phyloP scores from a whole-genome alignment of 1,284 basidiomycete genomes.

The Moniliella sp. region DNA sequence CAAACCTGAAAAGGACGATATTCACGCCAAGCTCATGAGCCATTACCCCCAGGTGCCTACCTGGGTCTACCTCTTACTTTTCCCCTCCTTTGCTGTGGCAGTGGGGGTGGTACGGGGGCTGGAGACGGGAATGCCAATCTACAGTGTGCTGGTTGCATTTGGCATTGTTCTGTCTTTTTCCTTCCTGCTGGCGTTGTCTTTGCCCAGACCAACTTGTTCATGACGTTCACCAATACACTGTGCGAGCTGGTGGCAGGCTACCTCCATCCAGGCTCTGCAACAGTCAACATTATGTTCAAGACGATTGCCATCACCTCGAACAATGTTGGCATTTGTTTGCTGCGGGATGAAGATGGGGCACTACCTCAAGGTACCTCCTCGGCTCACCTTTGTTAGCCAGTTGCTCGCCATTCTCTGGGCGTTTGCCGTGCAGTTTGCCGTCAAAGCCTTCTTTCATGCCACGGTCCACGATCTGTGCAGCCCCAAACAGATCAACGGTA shows the following conservation, averaged over 20 bases:
- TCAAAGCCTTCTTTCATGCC: not conserved
- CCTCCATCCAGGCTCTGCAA: not conserved
- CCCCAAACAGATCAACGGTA: too few species aligned
- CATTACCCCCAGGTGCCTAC: slow-evolving; percentile 53
- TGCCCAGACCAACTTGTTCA: not conserved
- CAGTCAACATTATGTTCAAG: not conserved
- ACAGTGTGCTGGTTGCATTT: too few species aligned
- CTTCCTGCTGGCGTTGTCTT: not conserved
- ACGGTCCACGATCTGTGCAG: not conserved
- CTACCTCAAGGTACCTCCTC: slow-evolving; percentile 7
- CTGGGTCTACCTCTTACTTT: slow-evolving; percentile 40
- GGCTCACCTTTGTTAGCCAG: not conserved
- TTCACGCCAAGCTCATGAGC: slow-evolving; percentile 64
- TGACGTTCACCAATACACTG: not conserved
- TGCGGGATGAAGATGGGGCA: slow-evolving; percentile 5
- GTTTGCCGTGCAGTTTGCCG: not conserved
- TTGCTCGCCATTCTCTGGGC: not conserved
- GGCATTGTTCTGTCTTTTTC: too few species aligned
- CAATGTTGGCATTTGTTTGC: not conserved
- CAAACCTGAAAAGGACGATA: too few species aligned
- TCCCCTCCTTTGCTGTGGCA: slow-evolving; percentile 46
- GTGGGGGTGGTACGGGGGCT: slow-evolving; percentile 49
- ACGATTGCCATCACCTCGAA: not conserved
- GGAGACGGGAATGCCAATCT: slow-evolving; percentile 52
- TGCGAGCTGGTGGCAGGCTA: not conserved